A percentile compares a stretch with the other conserved stretches of the same genome.
Conservation (phyloP, 306 rosid genomes). For the Quercus alba region DNA sequence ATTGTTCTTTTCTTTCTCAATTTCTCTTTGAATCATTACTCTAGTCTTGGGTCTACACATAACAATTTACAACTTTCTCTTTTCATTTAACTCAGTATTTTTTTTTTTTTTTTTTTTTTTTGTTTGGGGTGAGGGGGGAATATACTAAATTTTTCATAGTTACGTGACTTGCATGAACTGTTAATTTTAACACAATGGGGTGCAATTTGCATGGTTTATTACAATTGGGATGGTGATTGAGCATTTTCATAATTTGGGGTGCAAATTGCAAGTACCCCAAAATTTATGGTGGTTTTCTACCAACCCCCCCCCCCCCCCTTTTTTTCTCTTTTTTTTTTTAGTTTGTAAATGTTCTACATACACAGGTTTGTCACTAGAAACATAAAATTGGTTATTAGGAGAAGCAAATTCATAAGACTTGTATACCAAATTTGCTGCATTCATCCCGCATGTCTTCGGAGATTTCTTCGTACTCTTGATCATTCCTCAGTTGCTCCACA, state of each 20-base stretch:
- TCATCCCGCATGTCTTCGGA: conserved; percentile 83
- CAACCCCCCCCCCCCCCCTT: no score
- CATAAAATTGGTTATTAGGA: not conserved
- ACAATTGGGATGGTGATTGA: no score
- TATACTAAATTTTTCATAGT: no score
- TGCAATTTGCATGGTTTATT: no score
- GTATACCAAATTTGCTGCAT: conserved; percentile 78
- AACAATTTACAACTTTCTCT: not conserved
- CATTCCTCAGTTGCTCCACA: conserved; percentile 50
- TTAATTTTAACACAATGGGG: no score
- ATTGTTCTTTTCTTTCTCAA: not conserved
- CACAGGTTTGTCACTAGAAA: not conserved
- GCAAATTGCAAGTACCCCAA: no score
- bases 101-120: no score
- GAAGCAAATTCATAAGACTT: not conserved
- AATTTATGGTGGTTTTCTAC: no score
- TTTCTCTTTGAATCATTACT: not conserved
- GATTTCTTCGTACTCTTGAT: conserved; percentile 63
- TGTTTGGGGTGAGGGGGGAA: no score
- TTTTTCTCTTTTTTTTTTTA: no score
- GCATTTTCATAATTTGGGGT: no score
- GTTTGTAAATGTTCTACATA: no score
- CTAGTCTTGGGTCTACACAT: not conserved
- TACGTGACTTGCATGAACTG: not conserved
- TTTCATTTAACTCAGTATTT: not conserved